phyloP scores from a whole-genome alignment of 345 rosid genomes.

The Pelargonium nanum region DNA sequence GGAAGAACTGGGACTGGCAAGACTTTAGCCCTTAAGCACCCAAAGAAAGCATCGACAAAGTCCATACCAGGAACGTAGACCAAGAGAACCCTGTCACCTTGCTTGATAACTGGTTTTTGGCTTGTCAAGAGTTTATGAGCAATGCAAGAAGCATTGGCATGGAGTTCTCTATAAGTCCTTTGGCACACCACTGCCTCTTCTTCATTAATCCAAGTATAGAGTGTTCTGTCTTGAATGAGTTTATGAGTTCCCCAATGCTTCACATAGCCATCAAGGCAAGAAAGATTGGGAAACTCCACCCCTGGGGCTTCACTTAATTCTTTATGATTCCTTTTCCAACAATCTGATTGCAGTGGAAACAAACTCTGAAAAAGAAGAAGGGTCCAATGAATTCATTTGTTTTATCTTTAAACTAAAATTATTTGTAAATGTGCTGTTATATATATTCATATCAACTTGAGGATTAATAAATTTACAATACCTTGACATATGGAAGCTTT shows the following conservation, averaged over 20 bases:
- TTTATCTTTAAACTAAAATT: background rate
- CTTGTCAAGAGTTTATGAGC: slow-evolving; percentile 39
- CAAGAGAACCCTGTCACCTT: slow-evolving; percentile 52
- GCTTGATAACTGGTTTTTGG: slow-evolving; percentile 37
- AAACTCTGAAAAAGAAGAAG: slow-evolving; percentile 31
- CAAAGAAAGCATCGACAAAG: slow-evolving; percentile 56
- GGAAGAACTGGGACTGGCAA: slow-evolving; percentile 64
- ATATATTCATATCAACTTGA: background rate
- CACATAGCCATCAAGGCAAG: slow-evolving; percentile 44
- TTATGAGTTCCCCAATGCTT: slow-evolving; percentile 48
- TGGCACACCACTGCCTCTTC: slow-evolving; percentile 26
- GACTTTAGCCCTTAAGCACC: slow-evolving; percentile 54
- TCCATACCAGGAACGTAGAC: slow-evolving; percentile 59
- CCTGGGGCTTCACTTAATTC: slow-evolving; percentile 34
- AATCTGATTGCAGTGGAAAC: slow-evolving; percentile 28
- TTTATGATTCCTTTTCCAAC: slow-evolving; percentile 12
- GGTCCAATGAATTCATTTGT: slow-evolving; percentile 1
- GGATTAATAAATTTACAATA: slow-evolving; percentile 9
- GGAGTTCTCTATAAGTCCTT: slow-evolving; percentile 41
- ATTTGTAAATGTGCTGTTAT: too few species aligned
- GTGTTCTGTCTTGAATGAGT: slow-evolving; percentile 22
- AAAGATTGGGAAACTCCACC: slow-evolving; percentile 40
- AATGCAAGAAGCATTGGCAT: slow-evolving; percentile 40
- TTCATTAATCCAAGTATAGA: slow-evolving; percentile 57
- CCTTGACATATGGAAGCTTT: slow-evolving; percentile 44